phyloP scores from a whole-genome alignment of 1,284 basidiomycete genomes.

The Stereum hirsutum region DNA sequence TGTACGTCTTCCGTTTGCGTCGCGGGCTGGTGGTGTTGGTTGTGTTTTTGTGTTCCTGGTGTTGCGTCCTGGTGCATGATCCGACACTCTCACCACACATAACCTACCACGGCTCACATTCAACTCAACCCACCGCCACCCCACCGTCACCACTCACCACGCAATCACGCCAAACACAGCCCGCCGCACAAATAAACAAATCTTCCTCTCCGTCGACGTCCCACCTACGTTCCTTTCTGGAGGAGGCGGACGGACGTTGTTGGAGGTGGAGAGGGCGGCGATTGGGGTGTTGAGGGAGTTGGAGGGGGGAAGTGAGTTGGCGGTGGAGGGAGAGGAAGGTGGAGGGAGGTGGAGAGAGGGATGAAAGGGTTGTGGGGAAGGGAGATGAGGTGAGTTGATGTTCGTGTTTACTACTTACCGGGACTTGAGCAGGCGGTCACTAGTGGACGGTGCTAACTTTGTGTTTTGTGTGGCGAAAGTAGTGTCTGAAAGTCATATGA shows the following conservation, averaged over 20 bases:
- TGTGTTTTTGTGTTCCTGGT: constrained; percentile 5
- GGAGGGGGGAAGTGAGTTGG: constrained; percentile 21
- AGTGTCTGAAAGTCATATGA: too few species aligned
- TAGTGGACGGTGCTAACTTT: too few species aligned
- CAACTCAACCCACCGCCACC: too few species aligned
- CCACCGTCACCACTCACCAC: background rate
- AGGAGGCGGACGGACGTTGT: constrained; percentile 36
- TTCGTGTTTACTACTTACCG: too few species aligned
- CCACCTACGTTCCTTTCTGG: constrained; percentile 32
- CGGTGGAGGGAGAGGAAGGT: background rate
- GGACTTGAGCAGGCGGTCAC: too few species aligned
- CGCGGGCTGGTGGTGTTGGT: background rate
- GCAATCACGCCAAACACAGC: constrained; percentile 27
- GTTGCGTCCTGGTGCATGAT: background rate
- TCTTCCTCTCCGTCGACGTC: constrained; percentile 65
- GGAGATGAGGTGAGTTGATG: too few species aligned
- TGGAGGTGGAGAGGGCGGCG: constrained; percentile 50
- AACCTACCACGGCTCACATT: too few species aligned
- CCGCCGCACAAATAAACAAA: constrained; percentile 50
- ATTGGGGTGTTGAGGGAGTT: constrained; percentile 36
- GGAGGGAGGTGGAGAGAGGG: background rate
- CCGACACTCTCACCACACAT: too few species aligned
- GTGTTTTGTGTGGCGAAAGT: too few species aligned
- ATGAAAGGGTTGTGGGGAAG: background rate
- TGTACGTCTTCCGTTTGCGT: background rate